phyloP scores from a whole-genome alignment of 345 rosid species.

The Hevea brasiliensis region DNA sequence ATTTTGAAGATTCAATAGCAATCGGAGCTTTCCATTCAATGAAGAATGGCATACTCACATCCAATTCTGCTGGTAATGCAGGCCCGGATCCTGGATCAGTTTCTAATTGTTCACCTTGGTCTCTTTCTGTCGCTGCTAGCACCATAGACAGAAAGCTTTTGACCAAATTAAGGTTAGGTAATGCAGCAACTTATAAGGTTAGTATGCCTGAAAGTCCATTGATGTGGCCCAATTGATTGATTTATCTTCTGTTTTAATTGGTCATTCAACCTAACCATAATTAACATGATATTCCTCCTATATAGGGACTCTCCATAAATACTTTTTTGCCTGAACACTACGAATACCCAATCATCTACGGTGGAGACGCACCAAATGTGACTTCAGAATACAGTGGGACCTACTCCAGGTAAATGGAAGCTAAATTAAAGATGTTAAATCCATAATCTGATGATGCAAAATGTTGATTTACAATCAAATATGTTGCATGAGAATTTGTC shows the following conservation, averaged over 20 bases:
- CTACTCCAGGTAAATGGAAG: too few relatives aligned
- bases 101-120: slow-evolving; percentile 35
- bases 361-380: slow-evolving; percentile 35
- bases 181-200: slow-evolving; percentile 18
- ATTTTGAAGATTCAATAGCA: slow-evolving; percentile 9
- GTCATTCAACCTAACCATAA: neutral
- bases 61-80: slow-evolving; percentile 29
- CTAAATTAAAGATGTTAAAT: too few relatives aligned
- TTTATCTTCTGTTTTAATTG: too few relatives aligned
- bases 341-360: slow-evolving; percentile 22
- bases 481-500: too few relatives aligned
- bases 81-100: neutral
- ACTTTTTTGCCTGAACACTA: neutral
- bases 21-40: slow-evolving; percentile 38
- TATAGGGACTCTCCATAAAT: slow-evolving; percentile 28
- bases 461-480: too few relatives aligned
- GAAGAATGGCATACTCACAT: slow-evolving; percentile 30
- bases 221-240: too few relatives aligned
- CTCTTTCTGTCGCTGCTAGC: slow-evolving; percentile 35
- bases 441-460: too few relatives aligned
- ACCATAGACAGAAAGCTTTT: slow-evolving; percentile 16
- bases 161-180: too few relatives aligned
- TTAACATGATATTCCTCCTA: neutral
- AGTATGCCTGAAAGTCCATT: too few relatives aligned
- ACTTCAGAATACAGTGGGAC: neutral